A percentile compares a stretch with the other conserved stretches of the same genome.
These are phyloP conservation scores for Diaporthe aspalathi DNA, from an alignment of 2,329 filamentous ascomycete genomes.

Conservation along the genomic window DNA sequence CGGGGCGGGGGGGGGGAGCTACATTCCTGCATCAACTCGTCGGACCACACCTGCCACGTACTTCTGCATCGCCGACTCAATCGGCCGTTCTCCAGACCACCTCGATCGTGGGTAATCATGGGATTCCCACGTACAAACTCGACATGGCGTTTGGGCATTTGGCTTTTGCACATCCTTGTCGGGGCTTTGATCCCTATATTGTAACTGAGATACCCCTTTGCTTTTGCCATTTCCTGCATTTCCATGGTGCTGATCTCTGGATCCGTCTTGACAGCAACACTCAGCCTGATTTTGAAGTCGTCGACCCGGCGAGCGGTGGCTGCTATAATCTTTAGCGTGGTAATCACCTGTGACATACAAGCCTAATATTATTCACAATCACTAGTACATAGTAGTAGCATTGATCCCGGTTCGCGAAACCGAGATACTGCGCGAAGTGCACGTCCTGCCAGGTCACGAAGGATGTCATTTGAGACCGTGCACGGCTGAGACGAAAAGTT, in stretches of 20 bases:
- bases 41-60: neutral
- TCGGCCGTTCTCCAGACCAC: neutral
- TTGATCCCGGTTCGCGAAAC: neutral
- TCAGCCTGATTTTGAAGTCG: neutral
- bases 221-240: neutral
- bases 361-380: neutral
- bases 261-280: neutral
- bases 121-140: neutral
- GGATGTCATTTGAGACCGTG: neutral
- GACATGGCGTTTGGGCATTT: conserved; percentile 11
- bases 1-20: neutral
- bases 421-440: neutral
- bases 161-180: conserved; percentile 26
- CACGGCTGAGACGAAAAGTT: neutral
- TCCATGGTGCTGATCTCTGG: neutral
- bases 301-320: neutral
- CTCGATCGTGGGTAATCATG: neutral
- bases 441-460: neutral
- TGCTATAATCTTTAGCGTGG: neutral
- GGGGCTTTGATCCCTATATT: conserved; percentile 15
- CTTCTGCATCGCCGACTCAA: neutral
- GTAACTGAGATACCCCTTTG: conserved; percentile 31
- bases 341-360: neutral
- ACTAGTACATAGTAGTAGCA: no score
- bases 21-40: neutral